phyloP scores from a whole-genome alignment of 2,329 filamentous ascomycete species.

The Colletotrichum tropicale region DNA sequence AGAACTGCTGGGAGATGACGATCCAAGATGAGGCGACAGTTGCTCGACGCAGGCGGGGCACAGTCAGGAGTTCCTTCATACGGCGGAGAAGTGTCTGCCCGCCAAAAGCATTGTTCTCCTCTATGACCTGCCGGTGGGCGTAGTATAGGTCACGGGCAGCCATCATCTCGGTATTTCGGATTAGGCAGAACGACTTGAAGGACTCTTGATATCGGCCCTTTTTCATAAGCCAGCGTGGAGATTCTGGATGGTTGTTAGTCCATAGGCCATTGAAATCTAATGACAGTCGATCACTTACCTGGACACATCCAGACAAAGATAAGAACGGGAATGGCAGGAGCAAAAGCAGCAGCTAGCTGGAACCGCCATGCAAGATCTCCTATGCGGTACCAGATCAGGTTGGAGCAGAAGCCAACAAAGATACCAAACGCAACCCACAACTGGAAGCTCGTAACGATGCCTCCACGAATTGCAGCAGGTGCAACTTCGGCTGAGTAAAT shows the following conservation, averaged over 20 bases:
- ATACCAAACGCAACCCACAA: slow-evolving; percentile 66
- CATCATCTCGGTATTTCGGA: slow-evolving; percentile 59
- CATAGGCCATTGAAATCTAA: fast-evolving
- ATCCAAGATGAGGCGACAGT: slow-evolving; percentile 35
- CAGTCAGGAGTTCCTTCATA: slow-evolving; percentile 50
- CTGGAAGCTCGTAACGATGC: slow-evolving; percentile 79
- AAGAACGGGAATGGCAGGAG: slow-evolving; percentile 59
- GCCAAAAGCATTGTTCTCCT: slow-evolving; percentile 41
- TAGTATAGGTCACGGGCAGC: slow-evolving; percentile 63
- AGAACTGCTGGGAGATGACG: slow-evolving; percentile 35
- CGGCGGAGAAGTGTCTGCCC: slow-evolving; percentile 42
- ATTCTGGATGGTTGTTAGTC: slow-evolving; percentile 40
- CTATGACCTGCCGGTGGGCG: slow-evolving; percentile 45
- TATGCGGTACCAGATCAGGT: slow-evolving; percentile 57
- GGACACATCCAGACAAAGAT: slow-evolving; percentile 65
- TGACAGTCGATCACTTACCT: background rate
- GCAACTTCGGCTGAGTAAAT: slow-evolving; percentile 78
- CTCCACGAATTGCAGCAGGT: slow-evolving; percentile 71
- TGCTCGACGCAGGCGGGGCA: slow-evolving; percentile 50
- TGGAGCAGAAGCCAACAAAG: slow-evolving; percentile 59
- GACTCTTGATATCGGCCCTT: slow-evolving; percentile 65
- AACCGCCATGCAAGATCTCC: slow-evolving; percentile 60
- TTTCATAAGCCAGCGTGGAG: slow-evolving; percentile 69
- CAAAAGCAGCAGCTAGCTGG: slow-evolving; percentile 67
- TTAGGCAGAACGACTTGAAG: slow-evolving; percentile 55